Base-by-base conservation (phyloP, 2,329 filamentous ascomycete species). In the Aspergillus latus region DNA sequence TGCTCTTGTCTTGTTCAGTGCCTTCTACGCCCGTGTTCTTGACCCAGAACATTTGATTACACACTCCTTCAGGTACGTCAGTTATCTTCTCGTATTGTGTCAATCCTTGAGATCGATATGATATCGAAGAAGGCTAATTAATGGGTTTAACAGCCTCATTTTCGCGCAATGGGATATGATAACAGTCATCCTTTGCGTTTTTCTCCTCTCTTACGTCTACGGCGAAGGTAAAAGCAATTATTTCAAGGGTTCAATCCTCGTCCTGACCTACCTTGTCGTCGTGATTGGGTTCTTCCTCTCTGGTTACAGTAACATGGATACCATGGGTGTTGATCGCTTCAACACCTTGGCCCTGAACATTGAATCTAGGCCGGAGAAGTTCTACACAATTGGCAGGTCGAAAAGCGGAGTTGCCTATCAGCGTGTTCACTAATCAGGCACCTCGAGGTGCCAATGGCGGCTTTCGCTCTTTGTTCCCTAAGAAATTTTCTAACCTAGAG, bases 81-180 rank as follows among this genome's bases (percentile, higher is more conserved):
- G 26, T 16, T 52, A 21, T 21, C 21, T 21, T 16, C 21, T 21
- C 21, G 21, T 21, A 21, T 21, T 21, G 21, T 21, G 21, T 21
- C 21, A 21, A 21, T 21, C 21, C 21, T 21, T 21, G 21, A 21
- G 21, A 21, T 21, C 21, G 21, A 21, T 21, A 21, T 21, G 21
- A 21, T 21, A 3, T 21, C 3, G 21, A 21, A 21, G 21, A 21
- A 21, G 21, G 21, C 21, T 21, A 36, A 10, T n/a, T 10, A 21
- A 16, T 21, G 3, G 44, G 15, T 29, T 47, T 16, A 47, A 46
- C 34, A 89, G 86, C 36, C 83, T 99, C 34, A 90, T 97, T 44
- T 97, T 99, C 78, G 94, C 94, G 1, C 94, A 99, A 73, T 99
- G 93, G 93, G 94, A 99, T 72, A 95, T 99, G 90, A 88, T 97